Evolutionary conservation across 306 rosid genomes (phyloP).

Genomic region (Alnus rubra): DNA sequence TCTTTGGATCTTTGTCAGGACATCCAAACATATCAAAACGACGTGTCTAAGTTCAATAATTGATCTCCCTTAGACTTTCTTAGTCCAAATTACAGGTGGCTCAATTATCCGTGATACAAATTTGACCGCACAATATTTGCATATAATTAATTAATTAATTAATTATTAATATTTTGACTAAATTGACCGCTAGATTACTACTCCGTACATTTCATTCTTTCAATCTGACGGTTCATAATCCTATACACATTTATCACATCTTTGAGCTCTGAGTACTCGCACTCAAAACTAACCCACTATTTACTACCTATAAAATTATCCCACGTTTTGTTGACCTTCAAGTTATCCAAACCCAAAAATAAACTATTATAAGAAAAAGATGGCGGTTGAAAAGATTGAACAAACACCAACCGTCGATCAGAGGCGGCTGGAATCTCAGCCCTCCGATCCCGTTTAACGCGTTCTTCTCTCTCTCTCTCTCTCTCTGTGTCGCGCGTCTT

Average conservation of each 20-base stretch:
- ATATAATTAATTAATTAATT: no score
- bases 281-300: not conserved
- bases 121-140: no score
- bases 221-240: not conserved
- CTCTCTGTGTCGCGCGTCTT: conserved; percentile 52
- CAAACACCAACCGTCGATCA: conserved; percentile 40
- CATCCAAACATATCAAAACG: no score
- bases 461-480: conserved; percentile 26
- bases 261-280: no score
- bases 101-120: no score
- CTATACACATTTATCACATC: not conserved
- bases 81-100: no score
- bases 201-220: not conserved
- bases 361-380: conserved; percentile 9
- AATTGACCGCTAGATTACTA: no score
- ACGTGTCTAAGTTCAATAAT: no score
- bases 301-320: no score
- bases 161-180: no score
- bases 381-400: conserved; percentile 57
- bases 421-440: conserved; percentile 67
- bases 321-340: not conserved
- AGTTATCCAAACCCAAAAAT: not conserved
- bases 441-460: conserved; percentile 43
- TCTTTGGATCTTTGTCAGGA: no score
- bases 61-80: no score